Evolutionary conservation across 441 rosid species (phyloP).

Genomic region (Bocquillonia castaneifolia): DNA sequence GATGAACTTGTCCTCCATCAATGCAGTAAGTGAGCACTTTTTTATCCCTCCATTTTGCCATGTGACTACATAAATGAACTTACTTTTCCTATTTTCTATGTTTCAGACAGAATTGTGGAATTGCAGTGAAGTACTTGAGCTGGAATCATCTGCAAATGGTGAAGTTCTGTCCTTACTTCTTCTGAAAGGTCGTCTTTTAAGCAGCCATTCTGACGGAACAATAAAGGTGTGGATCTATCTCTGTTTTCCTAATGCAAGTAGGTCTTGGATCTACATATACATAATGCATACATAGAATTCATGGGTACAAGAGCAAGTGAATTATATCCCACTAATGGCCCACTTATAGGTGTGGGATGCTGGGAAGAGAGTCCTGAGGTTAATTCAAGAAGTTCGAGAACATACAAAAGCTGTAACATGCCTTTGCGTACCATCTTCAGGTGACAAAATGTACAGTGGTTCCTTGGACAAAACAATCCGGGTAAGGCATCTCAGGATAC

Average conservation of each 20-base stretch:
- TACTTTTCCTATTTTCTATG: background rate
- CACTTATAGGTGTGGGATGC: slow-evolving; percentile 49
- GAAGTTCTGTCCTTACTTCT: slow-evolving; percentile 49
- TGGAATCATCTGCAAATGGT: slow-evolving; percentile 46
- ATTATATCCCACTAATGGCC: background rate
- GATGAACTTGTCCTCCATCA: slow-evolving; percentile 49
- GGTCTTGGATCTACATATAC: background rate
- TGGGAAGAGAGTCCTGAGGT: slow-evolving; percentile 40
- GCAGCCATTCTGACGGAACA: slow-evolving; percentile 70
- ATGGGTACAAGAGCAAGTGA: background rate
- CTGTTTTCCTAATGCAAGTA: background rate
- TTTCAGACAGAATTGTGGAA: slow-evolving; percentile 60
- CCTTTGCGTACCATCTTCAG: slow-evolving; percentile 42
- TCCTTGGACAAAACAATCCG: slow-evolving; percentile 64
- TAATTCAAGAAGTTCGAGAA: slow-evolving; percentile 52
- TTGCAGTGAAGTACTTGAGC: slow-evolving; percentile 37
- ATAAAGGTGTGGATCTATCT: slow-evolving; percentile 44
- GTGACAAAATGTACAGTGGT: slow-evolving; percentile 55
- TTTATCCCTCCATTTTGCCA: background rate
- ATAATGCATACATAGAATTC: background rate
- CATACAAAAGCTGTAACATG: slow-evolving; percentile 58
- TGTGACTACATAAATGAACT: background rate
- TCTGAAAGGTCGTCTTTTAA: slow-evolving; percentile 41
- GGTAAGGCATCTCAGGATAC: slow-evolving; percentile 30
- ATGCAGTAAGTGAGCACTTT: slow-evolving; percentile 46